Evolutionary conservation across 352 stramenopile genomes (phyloP).

Genomic region (Phytophthora vignae): DNA sequence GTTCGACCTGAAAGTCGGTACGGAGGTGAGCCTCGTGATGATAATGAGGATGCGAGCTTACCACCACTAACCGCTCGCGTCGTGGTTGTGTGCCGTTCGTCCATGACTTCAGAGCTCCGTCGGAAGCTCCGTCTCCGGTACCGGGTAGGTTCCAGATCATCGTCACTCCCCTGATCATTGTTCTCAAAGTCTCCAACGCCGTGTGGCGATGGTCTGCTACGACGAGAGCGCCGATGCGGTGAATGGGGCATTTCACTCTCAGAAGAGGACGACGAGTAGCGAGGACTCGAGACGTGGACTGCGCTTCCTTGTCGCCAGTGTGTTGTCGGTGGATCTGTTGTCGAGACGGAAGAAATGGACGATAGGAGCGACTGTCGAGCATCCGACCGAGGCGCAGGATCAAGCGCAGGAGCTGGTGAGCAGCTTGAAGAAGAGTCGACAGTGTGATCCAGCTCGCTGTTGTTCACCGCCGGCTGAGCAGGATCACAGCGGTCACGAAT

Average conservation of each 20-base stretch:
- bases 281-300: constrained; percentile 10
- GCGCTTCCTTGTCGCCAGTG: constrained; percentile 10
- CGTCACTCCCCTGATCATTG: constrained; percentile 26
- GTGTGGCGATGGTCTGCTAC: constrained; percentile 1
- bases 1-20: constrained; percentile 11
- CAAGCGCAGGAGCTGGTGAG: constrained; percentile 8
- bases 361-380: constrained; percentile 13
- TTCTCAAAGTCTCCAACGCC: constrained; percentile 14
- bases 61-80: constrained; percentile 2
- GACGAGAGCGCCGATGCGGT: constrained; percentile 15
- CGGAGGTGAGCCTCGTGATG: constrained; percentile 7
- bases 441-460: constrained; percentile 30
- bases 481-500: constrained; percentile 13
- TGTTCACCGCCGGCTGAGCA: constrained; percentile 9
- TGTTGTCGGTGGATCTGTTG: constrained; percentile 5
- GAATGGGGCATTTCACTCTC: constrained; percentile 23
- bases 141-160: constrained; percentile 13
- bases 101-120: neutral
- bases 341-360: constrained; percentile 33
- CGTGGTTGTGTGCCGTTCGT: constrained; percentile 1
- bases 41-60: constrained; percentile 22
- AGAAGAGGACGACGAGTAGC: constrained; percentile 33
- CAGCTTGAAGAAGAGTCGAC: constrained; percentile 23
- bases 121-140: constrained; percentile 16
- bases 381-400: constrained; percentile 10